These are phyloP conservation scores for Erythrophleum fordii DNA, from an alignment of 306 rosid species.

Conservation along the genomic window DNA sequence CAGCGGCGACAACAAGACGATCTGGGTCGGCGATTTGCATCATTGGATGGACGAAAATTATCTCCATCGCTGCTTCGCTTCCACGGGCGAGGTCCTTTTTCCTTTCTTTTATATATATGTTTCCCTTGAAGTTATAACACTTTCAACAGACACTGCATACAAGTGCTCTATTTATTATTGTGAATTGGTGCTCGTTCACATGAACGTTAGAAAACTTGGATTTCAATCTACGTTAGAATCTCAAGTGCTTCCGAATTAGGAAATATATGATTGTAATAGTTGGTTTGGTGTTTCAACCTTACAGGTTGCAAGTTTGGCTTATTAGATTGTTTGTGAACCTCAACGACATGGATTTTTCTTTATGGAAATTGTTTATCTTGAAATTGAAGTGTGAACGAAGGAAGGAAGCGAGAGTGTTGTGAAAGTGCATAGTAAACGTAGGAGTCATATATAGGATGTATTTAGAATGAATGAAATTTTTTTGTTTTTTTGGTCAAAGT, in stretches of 20 bases:
- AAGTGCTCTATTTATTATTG: background rate
- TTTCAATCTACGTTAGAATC: background rate
- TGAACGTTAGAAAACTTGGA: slow-evolving; percentile 10
- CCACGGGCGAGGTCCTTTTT: slow-evolving; percentile 69
- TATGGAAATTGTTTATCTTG: background rate
- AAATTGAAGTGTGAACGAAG: background rate
- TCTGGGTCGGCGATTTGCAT: slow-evolving; percentile 96
- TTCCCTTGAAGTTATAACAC: slow-evolving; percentile 1
- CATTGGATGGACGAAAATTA: slow-evolving; percentile 96
- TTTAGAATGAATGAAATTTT: no score
- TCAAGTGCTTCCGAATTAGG: background rate
- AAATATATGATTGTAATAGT: background rate
- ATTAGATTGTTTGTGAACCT: slow-evolving; percentile 12
- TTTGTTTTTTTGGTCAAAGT: no score
- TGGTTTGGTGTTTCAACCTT: background rate
- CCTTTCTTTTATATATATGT: background rate
- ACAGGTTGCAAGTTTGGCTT: slow-evolving; percentile 1
- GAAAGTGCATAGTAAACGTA: background rate
- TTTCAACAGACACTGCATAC: no score
- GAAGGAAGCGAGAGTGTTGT: background rate
- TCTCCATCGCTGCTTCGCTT: slow-evolving; percentile 85
- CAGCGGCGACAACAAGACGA: slow-evolving; percentile 75
- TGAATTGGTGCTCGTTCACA: background rate
- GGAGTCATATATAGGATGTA: no score
- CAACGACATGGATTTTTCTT: background rate